These are phyloP conservation scores for Carex scoparia DNA, from an alignment of 176 grass and related monocot species.

Conservation along the genomic window DNA sequence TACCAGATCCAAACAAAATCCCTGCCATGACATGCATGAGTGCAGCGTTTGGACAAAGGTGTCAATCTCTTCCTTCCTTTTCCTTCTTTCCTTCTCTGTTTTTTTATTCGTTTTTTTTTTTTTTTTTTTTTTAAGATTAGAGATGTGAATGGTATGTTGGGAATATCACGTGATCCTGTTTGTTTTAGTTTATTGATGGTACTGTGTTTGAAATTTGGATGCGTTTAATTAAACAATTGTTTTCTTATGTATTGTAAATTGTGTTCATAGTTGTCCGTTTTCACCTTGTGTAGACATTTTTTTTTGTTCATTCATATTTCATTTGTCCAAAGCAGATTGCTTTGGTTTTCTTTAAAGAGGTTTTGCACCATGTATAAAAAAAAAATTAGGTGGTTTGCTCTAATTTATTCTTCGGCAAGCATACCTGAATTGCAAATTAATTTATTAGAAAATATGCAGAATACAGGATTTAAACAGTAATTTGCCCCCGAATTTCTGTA, in stretches of 20 bases:
- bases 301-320: background rate
- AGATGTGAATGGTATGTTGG: background rate
- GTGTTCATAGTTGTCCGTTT: background rate
- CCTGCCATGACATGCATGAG: background rate
- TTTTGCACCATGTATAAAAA: background rate
- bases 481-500: background rate
- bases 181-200: background rate
- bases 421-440: background rate
- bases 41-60: constrained; percentile 3
- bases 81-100: background rate
- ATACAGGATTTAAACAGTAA: background rate
- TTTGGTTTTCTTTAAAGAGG: background rate
- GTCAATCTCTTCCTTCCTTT: constrained; percentile 16
- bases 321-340: background rate
- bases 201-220: constrained; percentile 3
- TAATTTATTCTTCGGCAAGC: background rate
- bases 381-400: too few relatives aligned
- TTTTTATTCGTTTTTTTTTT: background rate
- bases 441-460: background rate
- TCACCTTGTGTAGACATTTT: background rate
- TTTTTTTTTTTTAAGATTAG: background rate
- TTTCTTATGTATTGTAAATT: background rate
- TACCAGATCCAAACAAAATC: constrained; percentile 16
- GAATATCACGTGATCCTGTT: constrained; percentile 5
- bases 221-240: background rate